A percentile compares a stretch with the other conserved stretches of the same genome.
Conservation (phyloP, 495 filamentous ascomycete genomes). For the Darksidea phi region DNA sequence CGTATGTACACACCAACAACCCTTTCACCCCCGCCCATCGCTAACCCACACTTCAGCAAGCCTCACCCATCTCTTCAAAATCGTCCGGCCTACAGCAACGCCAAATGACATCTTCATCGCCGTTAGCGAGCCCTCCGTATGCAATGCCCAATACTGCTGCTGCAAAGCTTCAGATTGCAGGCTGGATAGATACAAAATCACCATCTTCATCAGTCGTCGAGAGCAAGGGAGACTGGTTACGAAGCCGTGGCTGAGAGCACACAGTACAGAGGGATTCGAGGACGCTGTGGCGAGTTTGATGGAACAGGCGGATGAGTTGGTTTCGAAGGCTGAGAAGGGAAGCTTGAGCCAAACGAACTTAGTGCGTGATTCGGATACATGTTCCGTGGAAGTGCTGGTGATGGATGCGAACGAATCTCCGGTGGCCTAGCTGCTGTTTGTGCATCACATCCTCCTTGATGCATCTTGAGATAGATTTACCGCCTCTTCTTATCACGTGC, state of each 20-base stretch:
- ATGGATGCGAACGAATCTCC: no score
- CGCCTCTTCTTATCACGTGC: no score
- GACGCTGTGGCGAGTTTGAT: background rate
- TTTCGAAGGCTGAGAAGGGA: background rate
- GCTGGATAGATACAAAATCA: background rate
- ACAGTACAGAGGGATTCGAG: background rate
- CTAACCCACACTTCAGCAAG: no score
- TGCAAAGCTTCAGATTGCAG: background rate
- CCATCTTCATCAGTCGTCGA: background rate
- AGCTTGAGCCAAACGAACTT: no score
- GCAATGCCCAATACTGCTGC: background rate
- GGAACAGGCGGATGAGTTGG: background rate
- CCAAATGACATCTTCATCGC: background rate
- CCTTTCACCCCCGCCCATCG: no score
- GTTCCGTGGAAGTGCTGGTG: no score
- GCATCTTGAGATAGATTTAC: no score
- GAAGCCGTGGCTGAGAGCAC: background rate
- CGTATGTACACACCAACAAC: no score
- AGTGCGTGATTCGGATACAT: no score
- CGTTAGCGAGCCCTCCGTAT: background rate
- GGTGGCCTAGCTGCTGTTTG: conserved; percentile 3
- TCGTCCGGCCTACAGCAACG: background rate
- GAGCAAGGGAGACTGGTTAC: background rate
- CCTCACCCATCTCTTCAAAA: no score
- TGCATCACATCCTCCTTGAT: no score